These are phyloP conservation scores for Linnemannia zychae DNA, from an alignment of 192 early-diverging fungal species.

Conservation along the genomic window DNA sequence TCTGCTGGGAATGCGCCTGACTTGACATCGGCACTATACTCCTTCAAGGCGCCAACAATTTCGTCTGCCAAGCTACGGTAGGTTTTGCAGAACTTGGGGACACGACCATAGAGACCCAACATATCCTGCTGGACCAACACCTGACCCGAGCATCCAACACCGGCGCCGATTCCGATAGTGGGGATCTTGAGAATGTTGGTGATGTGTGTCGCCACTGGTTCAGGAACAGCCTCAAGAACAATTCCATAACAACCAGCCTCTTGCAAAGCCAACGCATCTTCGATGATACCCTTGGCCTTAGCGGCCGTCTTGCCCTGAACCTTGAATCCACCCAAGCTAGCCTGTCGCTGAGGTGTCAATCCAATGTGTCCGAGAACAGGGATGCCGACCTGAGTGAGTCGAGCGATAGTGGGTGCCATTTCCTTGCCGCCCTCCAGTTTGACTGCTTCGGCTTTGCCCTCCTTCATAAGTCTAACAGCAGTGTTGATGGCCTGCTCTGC, in stretches of 20 bases:
- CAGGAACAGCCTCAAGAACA: constrained; percentile 93
- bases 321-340: constrained; percentile 88
- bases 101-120: constrained; percentile 93
- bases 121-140: constrained; percentile 94
- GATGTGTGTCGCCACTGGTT: constrained; percentile 85
- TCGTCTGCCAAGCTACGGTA: constrained; percentile 83
- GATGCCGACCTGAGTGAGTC: constrained; percentile 89
- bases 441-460: constrained; percentile 93
- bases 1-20: constrained; percentile 81
- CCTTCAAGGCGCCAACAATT: constrained; percentile 76
- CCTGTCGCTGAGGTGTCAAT: constrained; percentile 92
- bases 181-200: constrained; percentile 84
- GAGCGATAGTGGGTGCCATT: constrained; percentile 79
- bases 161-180: constrained; percentile 98
- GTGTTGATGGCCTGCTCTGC: constrained; percentile 79
- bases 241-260: constrained; percentile 92
- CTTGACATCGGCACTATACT: constrained; percentile 86
- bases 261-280: constrained; percentile 91
- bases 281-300: constrained; percentile 79
- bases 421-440: constrained; percentile 95
- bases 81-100: constrained; percentile 90
- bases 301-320: constrained; percentile 91
- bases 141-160: constrained; percentile 89
- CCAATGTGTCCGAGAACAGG: constrained; percentile 98
- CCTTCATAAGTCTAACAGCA: constrained; percentile 87